These are phyloP conservation scores for Saprolegnia diclina DNA, from an alignment of 352 stramenopile genomes.

Conservation along the genomic window DNA sequence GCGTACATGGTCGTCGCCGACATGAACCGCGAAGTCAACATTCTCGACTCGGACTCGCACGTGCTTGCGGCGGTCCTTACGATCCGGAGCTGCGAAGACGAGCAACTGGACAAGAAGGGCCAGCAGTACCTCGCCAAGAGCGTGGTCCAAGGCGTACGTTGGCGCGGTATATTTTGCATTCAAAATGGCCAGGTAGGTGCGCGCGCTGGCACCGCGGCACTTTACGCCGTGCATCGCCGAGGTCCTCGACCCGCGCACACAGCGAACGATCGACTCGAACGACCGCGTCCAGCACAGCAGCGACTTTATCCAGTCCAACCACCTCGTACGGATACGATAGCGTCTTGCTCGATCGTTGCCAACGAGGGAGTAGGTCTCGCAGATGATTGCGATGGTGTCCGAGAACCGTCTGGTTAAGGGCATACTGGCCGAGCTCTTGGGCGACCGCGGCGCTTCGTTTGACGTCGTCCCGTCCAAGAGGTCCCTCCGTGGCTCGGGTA, in stretches of 20 bases:
- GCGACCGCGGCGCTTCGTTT: conserved; percentile 60
- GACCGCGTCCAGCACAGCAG: conserved; percentile 58
- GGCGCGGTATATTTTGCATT: too few relatives aligned
- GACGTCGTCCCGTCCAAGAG: conserved; percentile 53
- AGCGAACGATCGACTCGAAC: conserved; percentile 72
- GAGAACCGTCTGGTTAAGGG: conserved; percentile 79
- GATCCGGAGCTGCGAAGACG: conserved; percentile 55
- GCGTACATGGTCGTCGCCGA: conserved; percentile 81
- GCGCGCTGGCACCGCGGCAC: not conserved
- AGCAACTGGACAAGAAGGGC: not conserved
- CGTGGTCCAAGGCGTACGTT: not conserved
- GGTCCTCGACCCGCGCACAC: conserved; percentile 79
- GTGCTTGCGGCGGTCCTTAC: conserved; percentile 78
- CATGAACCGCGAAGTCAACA: conserved; percentile 59
- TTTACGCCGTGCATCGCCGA: conserved; percentile 61
- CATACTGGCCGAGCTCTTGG: conserved; percentile 72
- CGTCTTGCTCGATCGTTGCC: not conserved
- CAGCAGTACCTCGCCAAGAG: not conserved
- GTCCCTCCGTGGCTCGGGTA: not conserved
- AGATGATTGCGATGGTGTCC: conserved; percentile 82
- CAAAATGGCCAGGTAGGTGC: not conserved
- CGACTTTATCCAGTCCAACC: conserved; percentile 86
- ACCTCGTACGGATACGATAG: conserved; percentile 41
- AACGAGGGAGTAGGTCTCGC: conserved; percentile 43
- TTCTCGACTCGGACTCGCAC: conserved; percentile 84